Percentiles rank a stretch among this genome's conserved stretches.
Conservation (phyloP, 306 rosid genomes). For the Vigna angularis region DNA sequence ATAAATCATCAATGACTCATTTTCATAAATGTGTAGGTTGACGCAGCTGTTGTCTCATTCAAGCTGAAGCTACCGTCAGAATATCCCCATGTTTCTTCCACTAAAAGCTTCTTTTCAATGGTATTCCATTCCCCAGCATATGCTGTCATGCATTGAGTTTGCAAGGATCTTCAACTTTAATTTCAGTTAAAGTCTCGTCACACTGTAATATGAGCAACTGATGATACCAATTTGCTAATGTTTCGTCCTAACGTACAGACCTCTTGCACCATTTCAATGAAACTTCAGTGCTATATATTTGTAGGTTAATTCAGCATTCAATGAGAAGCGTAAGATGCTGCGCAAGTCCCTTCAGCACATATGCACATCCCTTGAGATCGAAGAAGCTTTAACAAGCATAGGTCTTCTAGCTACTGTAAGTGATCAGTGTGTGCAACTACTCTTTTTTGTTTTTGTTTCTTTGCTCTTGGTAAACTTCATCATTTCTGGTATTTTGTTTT, state of each 20-base stretch:
- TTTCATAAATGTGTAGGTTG: conserved; percentile 67
- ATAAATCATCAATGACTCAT: background rate
- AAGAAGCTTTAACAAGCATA: conserved; percentile 68
- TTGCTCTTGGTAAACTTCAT: conserved; percentile 1
- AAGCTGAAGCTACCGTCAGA: conserved; percentile 72
- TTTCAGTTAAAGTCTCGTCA: conserved; percentile 17
- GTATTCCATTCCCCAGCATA: conserved; percentile 46
- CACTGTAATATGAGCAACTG: conserved; percentile 14
- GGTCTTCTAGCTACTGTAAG: conserved; percentile 75
- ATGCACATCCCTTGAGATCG: conserved; percentile 69
- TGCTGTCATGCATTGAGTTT: conserved; percentile 30
- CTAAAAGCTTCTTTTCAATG: conserved; percentile 91
- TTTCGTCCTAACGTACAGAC: conserved; percentile 2
- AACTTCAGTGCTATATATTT: conserved; percentile 22
- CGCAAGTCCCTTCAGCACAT: conserved; percentile 88
- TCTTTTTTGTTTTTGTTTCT: background rate
- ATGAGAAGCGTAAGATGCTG: conserved; percentile 91
- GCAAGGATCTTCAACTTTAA: conserved; percentile 29
- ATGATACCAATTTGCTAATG: conserved; percentile 9
- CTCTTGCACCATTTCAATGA: conserved; percentile 30
- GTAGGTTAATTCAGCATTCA: conserved; percentile 89
- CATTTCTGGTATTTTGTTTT: conserved; percentile 25
- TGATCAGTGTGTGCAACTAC: conserved; percentile 14
- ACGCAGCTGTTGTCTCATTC: conserved; percentile 89
- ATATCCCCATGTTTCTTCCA: conserved; percentile 76